Conservation (phyloP, 2,329 filamentous ascomycete species). For the Epichloe baconii region DNA sequence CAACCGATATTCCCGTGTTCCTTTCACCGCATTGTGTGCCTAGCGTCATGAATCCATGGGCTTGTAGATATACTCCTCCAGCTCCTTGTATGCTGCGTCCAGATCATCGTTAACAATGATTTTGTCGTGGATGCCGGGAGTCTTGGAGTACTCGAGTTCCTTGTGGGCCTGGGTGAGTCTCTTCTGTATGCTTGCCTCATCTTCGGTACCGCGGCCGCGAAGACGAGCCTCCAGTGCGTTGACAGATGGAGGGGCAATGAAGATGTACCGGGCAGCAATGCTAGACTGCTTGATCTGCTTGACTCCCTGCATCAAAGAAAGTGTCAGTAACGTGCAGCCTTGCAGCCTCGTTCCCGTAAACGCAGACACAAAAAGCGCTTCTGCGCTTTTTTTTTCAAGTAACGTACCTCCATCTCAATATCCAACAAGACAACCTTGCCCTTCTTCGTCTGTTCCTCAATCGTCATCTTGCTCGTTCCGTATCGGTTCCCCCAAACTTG, state of each 20-base stretch:
- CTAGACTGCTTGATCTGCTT: conserved; percentile 77
- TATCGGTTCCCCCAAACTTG: conserved; percentile 78
- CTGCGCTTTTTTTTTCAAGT: not conserved
- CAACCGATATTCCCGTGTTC: not conserved
- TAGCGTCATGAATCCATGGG: conserved; percentile 7
- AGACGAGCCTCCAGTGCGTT: conserved; percentile 63
- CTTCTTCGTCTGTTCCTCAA: conserved; percentile 59
- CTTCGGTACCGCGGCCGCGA: conserved; percentile 65
- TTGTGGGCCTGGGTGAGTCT: conserved; percentile 57
- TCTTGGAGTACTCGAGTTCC: conserved; percentile 61
- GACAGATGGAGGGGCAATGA: conserved; percentile 67
- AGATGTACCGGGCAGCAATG: conserved; percentile 68
- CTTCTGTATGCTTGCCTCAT: conserved; percentile 56
- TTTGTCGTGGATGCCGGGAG: conserved; percentile 38
- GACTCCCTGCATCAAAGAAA: conserved; percentile 41
- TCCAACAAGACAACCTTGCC: conserved; percentile 72
- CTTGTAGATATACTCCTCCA: conserved; percentile 37
- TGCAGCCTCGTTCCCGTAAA: not conserved
- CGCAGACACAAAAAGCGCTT: not conserved
- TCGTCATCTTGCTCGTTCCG: conserved; percentile 69
- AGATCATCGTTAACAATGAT: conserved; percentile 31
- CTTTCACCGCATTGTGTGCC: not conserved
- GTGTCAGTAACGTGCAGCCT: not conserved
- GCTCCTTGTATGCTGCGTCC: conserved; percentile 37
- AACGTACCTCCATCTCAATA: conserved; percentile 82